phyloP scores from a whole-genome alignment of 176 grass and related monocot genomes.

The Zoysia pacifica region DNA sequence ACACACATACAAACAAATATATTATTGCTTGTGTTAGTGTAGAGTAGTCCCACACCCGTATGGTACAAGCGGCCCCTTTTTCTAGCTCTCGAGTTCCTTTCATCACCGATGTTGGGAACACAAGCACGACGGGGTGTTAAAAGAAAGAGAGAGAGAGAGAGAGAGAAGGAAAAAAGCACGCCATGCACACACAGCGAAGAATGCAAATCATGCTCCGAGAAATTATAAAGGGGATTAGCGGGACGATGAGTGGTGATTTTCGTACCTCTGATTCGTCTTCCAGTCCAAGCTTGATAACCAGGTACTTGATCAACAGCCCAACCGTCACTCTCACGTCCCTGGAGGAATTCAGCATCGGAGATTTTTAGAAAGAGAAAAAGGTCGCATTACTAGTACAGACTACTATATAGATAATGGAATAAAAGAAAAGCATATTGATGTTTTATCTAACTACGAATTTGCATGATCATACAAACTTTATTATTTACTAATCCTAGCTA shows the following conservation, averaged over 20 bases:
- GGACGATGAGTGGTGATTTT: background rate
- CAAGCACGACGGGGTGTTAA: constrained; percentile 25
- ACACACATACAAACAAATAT: background rate
- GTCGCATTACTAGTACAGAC: no score
- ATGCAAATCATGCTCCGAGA: background rate
- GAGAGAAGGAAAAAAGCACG: background rate
- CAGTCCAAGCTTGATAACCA: constrained; percentile 71
- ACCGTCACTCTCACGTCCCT: constrained; percentile 86
- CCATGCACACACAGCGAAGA: background rate
- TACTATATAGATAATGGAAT: no score
- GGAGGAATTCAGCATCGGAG: constrained; percentile 6
- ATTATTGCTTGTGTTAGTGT: background rate
- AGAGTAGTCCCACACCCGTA: constrained; percentile 42
- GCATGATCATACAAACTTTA: no score
- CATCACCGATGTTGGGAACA: constrained; percentile 60
- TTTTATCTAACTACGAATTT: no score
- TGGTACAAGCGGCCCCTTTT: constrained; percentile 50
- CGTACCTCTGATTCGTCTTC: constrained; percentile 81
- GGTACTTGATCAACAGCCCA: constrained; percentile 80
- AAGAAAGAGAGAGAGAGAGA: background rate
- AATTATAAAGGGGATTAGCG: background rate
- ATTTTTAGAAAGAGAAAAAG: background rate
- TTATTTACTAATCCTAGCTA: no score
- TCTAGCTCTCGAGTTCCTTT: constrained; percentile 59
- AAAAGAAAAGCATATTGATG: no score